phyloP scores from a whole-genome alignment of 116 monocot species.

The Phalaenopsis hybrid region DNA sequence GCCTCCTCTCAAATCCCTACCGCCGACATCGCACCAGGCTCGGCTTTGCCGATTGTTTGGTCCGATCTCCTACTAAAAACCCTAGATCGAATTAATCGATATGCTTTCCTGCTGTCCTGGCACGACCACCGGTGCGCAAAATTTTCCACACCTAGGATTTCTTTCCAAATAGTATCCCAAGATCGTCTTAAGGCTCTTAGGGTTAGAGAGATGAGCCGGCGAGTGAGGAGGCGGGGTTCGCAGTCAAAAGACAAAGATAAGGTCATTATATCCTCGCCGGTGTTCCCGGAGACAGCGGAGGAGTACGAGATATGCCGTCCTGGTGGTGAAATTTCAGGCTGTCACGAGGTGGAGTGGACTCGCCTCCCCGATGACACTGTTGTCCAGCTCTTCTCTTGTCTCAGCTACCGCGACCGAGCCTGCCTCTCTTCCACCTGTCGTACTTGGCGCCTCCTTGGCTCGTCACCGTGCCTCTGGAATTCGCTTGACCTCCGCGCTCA shows the following conservation, averaged over 20 bases:
- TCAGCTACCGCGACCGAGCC: conserved; percentile 91
- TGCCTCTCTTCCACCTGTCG: conserved; percentile 65
- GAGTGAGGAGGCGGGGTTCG: conserved; percentile 35
- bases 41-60: neutral
- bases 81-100: neutral
- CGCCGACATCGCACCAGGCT: neutral
- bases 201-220: conserved; percentile 47
- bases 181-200: neutral
- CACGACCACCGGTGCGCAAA: neutral
- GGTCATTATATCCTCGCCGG: conserved; percentile 14
- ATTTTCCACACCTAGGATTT: neutral
- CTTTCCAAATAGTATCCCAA: neutral
- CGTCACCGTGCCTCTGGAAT: conserved; percentile 74
- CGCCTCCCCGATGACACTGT: conserved; percentile 72
- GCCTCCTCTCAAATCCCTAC: neutral
- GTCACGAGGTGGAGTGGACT: conserved; percentile 50
- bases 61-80: neutral
- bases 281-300: conserved; percentile 20
- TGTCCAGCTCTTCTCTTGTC: conserved; percentile 63
- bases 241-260: conserved; percentile 46
- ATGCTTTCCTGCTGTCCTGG: neutral
- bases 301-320: conserved; percentile 12
- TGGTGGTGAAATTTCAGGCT: neutral
- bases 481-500: conserved; percentile 74
- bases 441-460: conserved; percentile 58